A percentile compares a stretch with the other conserved stretches of the same genome.
Conservation (phyloP, 2,329 filamentous ascomycete species). For the Thermomyces lanuginosus region DNA sequence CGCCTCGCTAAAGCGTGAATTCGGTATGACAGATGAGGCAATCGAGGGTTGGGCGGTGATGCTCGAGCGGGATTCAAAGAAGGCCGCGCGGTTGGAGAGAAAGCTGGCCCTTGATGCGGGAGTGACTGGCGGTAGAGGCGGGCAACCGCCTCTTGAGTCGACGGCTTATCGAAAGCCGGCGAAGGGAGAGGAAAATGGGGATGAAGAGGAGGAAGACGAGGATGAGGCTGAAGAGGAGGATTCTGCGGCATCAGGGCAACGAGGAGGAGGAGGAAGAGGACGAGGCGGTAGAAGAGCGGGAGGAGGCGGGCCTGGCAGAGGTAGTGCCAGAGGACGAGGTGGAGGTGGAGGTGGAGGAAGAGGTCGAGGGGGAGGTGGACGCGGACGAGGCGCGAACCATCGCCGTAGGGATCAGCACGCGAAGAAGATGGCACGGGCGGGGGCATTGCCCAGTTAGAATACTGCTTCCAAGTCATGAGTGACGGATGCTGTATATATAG, state of each 20-base stretch:
- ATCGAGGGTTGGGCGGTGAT: conserved; percentile 92
- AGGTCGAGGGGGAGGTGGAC: conserved; percentile 35
- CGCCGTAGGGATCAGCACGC: conserved; percentile 58
- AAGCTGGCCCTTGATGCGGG: conserved; percentile 52
- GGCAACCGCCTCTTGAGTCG: conserved; percentile 47
- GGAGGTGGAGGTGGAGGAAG: conserved; percentile 32
- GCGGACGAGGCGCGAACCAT: conserved; percentile 57
- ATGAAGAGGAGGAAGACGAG: conserved; percentile 26
- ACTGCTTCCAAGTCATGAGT: too few relatives aligned
- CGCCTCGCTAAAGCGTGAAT: conserved; percentile 51
- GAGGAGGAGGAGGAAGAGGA: conserved; percentile 23
- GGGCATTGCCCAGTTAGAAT: conserved; percentile 23
- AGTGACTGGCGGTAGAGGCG: conserved; percentile 11
- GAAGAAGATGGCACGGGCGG: conserved; percentile 45
- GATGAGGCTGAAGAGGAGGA: conserved; percentile 11
- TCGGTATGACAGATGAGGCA: conserved; percentile 80
- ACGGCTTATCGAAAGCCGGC: conserved; percentile 44
- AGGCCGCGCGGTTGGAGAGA: conserved; percentile 52
- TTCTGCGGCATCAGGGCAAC: conserved; percentile 6
- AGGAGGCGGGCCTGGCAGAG: conserved; percentile 29
- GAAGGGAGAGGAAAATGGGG: conserved; percentile 33
- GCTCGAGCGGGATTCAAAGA: conserved; percentile 55
- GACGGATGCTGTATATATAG: too few relatives aligned
- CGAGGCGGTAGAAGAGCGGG: conserved; percentile 35
- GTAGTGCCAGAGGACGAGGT: conserved; percentile 33